Evolutionary conservation across 805 yeast genomes (phyloP).

Genomic region (Spathaspora hagerdaliae): DNA sequence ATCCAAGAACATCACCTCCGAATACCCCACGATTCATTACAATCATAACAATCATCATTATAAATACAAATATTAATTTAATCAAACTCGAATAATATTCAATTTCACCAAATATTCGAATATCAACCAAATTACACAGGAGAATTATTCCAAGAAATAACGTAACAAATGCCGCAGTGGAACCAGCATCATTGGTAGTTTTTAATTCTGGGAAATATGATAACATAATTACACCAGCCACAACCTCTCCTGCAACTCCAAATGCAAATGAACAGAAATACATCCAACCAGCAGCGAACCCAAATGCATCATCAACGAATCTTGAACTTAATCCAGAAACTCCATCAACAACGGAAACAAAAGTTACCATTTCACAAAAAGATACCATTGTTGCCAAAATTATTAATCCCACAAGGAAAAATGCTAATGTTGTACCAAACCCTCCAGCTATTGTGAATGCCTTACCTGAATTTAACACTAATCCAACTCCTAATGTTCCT

Average conservation of each 20-base stretch:
- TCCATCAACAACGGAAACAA: conserved; percentile 76
- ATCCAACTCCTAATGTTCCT: conserved; percentile 76
- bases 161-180: conserved; percentile 61
- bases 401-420: conserved; percentile 56
- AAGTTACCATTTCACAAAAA: conserved; percentile 77
- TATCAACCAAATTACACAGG: conserved; percentile 59
- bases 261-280: conserved; percentile 72
- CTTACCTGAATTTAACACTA: conserved; percentile 66
- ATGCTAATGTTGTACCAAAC: conserved; percentile 68
- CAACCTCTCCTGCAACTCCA: conserved; percentile 75
- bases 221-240: conserved; percentile 75
- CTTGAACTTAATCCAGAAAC: conserved; percentile 72
- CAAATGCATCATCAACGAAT: conserved; percentile 75
- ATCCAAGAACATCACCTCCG: conserved; percentile 43
- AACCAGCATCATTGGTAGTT: conserved; percentile 43
- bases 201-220: conserved; percentile 58
- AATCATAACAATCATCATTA: conserved; percentile 60
- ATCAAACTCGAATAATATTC: conserved; percentile 60
- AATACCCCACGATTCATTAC: conserved; percentile 60
- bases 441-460: conserved; percentile 76
- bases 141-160: conserved; percentile 47
- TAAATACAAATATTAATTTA: conserved; percentile 50
- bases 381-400: conserved; percentile 68
- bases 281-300: conserved; percentile 68
- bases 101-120: conserved; percentile 69